Evolutionary conservation across 208 protist species (phyloP), one percentile per base, ranked within the genome.

Genomic region (Borovskyia barvae): DNA sequence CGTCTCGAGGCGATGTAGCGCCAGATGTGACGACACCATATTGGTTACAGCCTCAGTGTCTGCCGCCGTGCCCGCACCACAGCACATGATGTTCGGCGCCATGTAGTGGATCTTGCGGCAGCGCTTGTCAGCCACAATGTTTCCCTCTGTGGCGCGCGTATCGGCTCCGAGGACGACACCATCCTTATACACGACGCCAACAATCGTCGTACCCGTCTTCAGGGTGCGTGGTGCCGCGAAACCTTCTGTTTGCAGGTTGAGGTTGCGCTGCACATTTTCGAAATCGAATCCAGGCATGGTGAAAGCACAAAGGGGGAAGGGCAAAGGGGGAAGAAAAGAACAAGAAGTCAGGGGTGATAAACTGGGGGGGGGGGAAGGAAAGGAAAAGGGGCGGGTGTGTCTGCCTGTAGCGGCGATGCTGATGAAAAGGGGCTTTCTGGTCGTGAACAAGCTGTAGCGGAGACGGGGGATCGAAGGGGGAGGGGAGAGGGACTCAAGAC

Each of bases 81-180:
- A 99, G 85, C 98, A 99, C 85, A 98, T 99, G 30, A 99, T 99
- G 66, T 99, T 99, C 35, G 97, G 94, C 7, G 99, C 96, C 77
- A 99, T 99, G 85, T 99, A 99, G 78, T 99, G 99, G 66, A 99
- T 99, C 88, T 99, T 99, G 56, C 98, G 83, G 87, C 98, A 99
- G 64, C 97, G 98, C 85, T 99, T 99, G 70, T 99, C 99, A 2
- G 96, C 97, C 19, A 99, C 99, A 59, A 99, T 99, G 56, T 80
- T 87, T 32, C 97, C 99, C 51, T 96, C 91, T 11, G 99, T 99
- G 14, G 99, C 98, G 53, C 99, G 88, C 2, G 99, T 99, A 86
- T 99, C 99, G 28, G 98, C 99, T 25, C 98, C 99, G 12, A 99
- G 82, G n/a, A 99, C 98, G 14, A 99, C 98, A 51, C 99, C 98